phyloP scores from a whole-genome alignment of 371 early-diverging fungal genomes.

The Rhizopus delemar region DNA sequence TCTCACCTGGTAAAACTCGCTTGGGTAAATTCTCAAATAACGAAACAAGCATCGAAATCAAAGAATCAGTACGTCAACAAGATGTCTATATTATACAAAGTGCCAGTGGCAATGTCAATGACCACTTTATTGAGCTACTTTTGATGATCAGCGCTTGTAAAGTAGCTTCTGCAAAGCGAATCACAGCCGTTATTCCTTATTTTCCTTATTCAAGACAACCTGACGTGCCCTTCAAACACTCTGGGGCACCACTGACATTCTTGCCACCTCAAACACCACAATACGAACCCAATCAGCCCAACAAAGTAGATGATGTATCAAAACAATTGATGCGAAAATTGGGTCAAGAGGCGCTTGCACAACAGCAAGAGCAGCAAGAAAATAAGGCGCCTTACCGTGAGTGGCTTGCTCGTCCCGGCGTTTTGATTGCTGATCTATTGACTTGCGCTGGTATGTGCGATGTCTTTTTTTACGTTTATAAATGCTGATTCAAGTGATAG shows the following conservation, averaged over 20 bases:
- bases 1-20: slow-evolving; percentile 72
- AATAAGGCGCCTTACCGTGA: slow-evolving; percentile 84
- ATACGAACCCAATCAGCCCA: slow-evolving; percentile 30
- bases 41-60: slow-evolving; percentile 93
- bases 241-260: slow-evolving; percentile 56
- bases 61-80: slow-evolving; percentile 92
- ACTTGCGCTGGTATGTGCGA: slow-evolving; percentile 70
- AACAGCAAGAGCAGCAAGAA: slow-evolving; percentile 88
- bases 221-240: slow-evolving; percentile 68
- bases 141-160: slow-evolving; percentile 97
- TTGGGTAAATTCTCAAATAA: slow-evolving; percentile 95
- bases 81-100: slow-evolving; percentile 88
- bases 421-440: slow-evolving; percentile 85
- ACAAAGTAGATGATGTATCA: slow-evolving; percentile 33
- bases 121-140: slow-evolving; percentile 92
- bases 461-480: neutral
- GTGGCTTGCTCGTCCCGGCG: slow-evolving; percentile 86
- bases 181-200: slow-evolving; percentile 97
- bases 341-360: neutral
- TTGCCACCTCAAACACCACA: slow-evolving; percentile 47
- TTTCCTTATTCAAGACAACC: slow-evolving; percentile 95
- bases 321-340: slow-evolving; percentile 23
- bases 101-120: slow-evolving; percentile 87
- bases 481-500: slow-evolving; percentile 17
- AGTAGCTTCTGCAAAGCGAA: slow-evolving; percentile 87